Base-by-base conservation (phyloP, 495 filamentous ascomycete genomes). In the Talaromyces trachyspermus region DNA sequence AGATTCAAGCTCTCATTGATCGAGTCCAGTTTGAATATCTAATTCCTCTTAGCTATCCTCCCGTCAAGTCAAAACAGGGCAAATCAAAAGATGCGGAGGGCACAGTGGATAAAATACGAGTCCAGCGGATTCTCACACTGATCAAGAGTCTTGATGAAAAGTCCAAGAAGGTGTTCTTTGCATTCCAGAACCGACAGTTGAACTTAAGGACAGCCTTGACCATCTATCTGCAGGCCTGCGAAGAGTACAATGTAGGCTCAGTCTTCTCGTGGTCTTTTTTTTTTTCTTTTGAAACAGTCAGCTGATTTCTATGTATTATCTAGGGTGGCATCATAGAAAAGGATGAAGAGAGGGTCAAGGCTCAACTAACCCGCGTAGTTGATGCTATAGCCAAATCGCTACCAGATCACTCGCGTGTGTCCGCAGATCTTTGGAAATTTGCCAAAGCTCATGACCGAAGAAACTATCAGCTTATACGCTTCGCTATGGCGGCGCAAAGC, bases 391-490 rank as follows among this genome's bases (percentile, higher is more conserved):
- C 78, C 2, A 84, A 85, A 56, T 78, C 80, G 12, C 74, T 92
- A 15, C 87, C 91, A 2, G 90, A 97, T 53, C 55, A 78, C 10
- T 54, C 74, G 20, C 78, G 81, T 43, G 78, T 78, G 14, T 75
- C 72, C 11, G 75, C 77, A 3, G 87, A 96, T 59, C 62, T 98
- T 2, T 80, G 85, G 70, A 95, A 86, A 54, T 97, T 95, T 55
- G 92, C 88, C 40, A 95, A 94, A 61, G 72, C 79, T 49, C 88
- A 96, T 56, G 89, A 98, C 60, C 84, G 92, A 32, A 83, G 94
- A 42, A 86, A 78, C 56, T 97, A 95, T 59, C 86, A 92, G 58
- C 77, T 97, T 9, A 81, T 96, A 47, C 79, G 80, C 23, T 95
- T 87, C 61, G 81, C 86, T 37, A 86, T 91, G 65, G 81, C 80